A percentile compares a stretch with the other conserved stretches of the same genome.
Evolutionary conservation across 352 stramenopile genomes (phyloP).

Genomic region (Aphanomyces stellatus): DNA sequence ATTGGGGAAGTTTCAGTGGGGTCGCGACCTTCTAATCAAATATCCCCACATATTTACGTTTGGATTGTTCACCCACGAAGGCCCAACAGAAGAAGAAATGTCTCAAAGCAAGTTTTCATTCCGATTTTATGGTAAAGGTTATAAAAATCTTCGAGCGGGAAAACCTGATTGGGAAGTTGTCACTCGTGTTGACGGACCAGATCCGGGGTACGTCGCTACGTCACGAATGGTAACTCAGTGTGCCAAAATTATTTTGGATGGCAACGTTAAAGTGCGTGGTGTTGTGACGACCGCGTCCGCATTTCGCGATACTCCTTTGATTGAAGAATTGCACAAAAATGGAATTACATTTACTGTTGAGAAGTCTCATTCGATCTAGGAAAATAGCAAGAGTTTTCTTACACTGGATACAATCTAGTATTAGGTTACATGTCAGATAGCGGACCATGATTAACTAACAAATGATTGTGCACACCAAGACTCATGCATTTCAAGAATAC

Average conservation of each 20-base stretch:
- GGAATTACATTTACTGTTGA: constrained; percentile 11
- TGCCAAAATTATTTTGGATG: constrained; percentile 1
- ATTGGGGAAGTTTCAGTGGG: not conserved
- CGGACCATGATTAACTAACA: constrained; percentile 9
- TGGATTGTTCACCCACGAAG: constrained; percentile 10
- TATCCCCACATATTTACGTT: constrained; percentile 15
- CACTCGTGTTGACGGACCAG: not conserved
- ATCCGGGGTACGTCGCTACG: constrained; percentile 10
- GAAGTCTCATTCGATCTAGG: no score
- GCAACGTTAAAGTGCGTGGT: not conserved
- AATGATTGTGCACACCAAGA: constrained; percentile 14
- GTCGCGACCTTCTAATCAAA: constrained; percentile 8
- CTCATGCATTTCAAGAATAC: constrained; percentile 19
- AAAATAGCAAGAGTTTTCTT: not conserved
- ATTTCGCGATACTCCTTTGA: constrained; percentile 10
- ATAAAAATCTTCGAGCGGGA: not conserved
- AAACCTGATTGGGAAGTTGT: constrained; percentile 1
- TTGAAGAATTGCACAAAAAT: not conserved
- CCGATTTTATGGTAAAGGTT: not conserved
- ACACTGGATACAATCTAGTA: not conserved
- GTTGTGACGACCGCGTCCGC: constrained; percentile 10
- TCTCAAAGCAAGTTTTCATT: not conserved
- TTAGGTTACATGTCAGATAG: not conserved
- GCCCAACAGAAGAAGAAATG: not conserved
- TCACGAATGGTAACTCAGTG: not conserved